Evolutionary conservation across 805 yeast genomes (phyloP), one percentile per base, ranked within the genome.

Genomic region (Lipomyces yamadae): DNA sequence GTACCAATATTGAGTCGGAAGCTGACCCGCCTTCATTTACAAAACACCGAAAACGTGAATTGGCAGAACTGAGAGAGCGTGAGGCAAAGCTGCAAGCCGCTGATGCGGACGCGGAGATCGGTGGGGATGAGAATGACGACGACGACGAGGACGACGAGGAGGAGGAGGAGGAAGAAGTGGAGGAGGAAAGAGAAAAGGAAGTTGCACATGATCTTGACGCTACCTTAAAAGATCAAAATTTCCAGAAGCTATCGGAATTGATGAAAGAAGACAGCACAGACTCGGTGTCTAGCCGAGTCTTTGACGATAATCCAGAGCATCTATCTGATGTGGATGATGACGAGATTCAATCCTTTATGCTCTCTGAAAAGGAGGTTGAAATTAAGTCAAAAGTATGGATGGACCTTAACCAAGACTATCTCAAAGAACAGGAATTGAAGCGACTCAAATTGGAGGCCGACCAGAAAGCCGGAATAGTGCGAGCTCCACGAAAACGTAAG

Each of bases 331-430:
- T 89, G 4, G 96, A 91, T 71, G 98, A 92, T 74, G 94, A 87
- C 13, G 97, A 92, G 71, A 81, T 91, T 11, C 86, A 85, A 3
- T 78, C 80, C 0, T 82, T 87, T 42, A 74, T 91, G 55, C 80
- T 95, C 58, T 82, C 85, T 1, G 87, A 84, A 62, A 30, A 61
- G 30, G 92, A 88, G 60, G 83, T 88, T 10, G 82, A 80, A 64
- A 76, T 88, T 70, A 95, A 94, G 76, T 93, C 92, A 72, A 83
- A 89, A 67, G 85, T 93, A 2, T 95, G 99, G 98, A 87, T 90
- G 62, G 93, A 95, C 1, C 82, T 91, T 52, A 93, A 96, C 77
- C 90, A 90, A 67, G 98, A 93, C 35, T 95, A 86, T 75, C 79
- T 95, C 63, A 76, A 91, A 7, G 95, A 89, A 58, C 97, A 92